Evolutionary conservation across 305 asterid species (phyloP).

Genomic region (Rubia tinctorum): DNA sequence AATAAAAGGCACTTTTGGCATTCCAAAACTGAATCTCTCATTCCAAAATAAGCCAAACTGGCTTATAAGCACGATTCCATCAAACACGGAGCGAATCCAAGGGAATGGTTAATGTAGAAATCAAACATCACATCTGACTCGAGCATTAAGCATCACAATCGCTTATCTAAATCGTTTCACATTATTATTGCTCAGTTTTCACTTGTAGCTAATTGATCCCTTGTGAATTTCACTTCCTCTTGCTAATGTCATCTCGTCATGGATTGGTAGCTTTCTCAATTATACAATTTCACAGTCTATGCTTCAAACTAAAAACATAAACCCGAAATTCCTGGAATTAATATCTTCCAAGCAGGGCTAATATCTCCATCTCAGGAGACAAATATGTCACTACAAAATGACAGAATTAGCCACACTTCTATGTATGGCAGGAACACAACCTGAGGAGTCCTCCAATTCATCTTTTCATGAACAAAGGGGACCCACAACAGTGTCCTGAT

Average conservation of each 20-base stretch:
- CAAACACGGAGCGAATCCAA: neutral
- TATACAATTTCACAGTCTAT: neutral
- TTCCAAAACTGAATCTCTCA: no score
- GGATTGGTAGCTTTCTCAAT: neutral
- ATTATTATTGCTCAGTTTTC: no score
- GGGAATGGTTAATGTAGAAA: neutral
- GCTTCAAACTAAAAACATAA: neutral
- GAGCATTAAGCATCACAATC: neutral
- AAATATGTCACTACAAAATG: slow-evolving; percentile 18
- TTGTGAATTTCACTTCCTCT: neutral
- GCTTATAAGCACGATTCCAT: neutral
- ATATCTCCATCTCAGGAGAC: neutral
- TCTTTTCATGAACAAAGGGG: slow-evolving; percentile 44
- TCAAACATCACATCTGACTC: neutral
- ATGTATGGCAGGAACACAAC: slow-evolving; percentile 57
- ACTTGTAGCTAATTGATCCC: neutral
- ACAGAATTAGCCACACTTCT: slow-evolving; percentile 34
- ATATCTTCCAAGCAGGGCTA: neutral
- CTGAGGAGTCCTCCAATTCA: slow-evolving; percentile 50
- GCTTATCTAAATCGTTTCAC: no score
- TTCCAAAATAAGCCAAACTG: no score
- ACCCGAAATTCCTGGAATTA: neutral
- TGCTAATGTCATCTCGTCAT: neutral
- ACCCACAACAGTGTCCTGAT: slow-evolving; percentile 37
- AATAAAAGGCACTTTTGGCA: no score